phyloP scores from a whole-genome alignment of 106 monocot genomes.

The Acorus calamus region DNA sequence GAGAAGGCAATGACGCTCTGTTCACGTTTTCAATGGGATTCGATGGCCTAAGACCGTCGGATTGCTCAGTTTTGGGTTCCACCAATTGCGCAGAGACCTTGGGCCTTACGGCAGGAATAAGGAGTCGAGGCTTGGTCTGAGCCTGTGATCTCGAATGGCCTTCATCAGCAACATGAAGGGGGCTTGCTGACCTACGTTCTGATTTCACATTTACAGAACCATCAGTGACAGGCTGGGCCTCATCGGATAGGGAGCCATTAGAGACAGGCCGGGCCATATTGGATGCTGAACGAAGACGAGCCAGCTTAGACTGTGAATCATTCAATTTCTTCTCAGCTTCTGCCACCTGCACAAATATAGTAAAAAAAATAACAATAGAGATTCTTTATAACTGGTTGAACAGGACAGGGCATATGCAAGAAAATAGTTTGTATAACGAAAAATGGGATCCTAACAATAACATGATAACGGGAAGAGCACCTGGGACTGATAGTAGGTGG shows the following conservation, averaged over 20 bases:
- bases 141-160: neutral
- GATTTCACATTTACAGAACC: neutral
- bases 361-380: too few relatives aligned
- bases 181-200: neutral
- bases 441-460: too few relatives aligned
- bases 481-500: slow-evolving; percentile 41
- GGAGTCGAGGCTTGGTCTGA: slow-evolving; percentile 28
- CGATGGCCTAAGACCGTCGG: neutral
- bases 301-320: slow-evolving; percentile 41
- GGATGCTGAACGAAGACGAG: slow-evolving; percentile 11
- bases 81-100: neutral
- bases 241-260: neutral
- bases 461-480: slow-evolving; percentile 5
- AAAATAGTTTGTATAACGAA: neutral
- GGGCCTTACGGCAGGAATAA: slow-evolving; percentile 22
- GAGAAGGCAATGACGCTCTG: neutral
- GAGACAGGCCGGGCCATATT: neutral
- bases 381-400: neutral
- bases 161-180: neutral
- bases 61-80: neutral
- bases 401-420: neutral
- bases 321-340: slow-evolving; percentile 37
- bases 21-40: neutral
- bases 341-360: slow-evolving; percentile 37
- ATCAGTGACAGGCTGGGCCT: neutral